Base-by-base conservation (phyloP, 192 early-diverging fungal species). In the Coemansia sp. region DNA sequence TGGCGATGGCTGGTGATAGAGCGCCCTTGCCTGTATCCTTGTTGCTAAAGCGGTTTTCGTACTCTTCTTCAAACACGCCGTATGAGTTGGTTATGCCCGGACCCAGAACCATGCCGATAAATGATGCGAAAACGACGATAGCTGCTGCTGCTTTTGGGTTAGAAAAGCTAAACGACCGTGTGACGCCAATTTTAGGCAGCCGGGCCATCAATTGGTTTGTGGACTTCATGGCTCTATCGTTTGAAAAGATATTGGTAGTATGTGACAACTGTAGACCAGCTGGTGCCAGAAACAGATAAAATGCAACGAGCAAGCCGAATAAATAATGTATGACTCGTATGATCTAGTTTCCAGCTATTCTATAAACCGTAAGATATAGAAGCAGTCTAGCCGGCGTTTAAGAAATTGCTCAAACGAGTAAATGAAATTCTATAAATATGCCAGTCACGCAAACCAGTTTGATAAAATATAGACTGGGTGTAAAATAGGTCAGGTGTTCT, bases 41-140 rank as follows among this genome's bases (percentile, higher is more conserved):
- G 69, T 61, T 71, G 65, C 72, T 80, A 57, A 58, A 80, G 21
- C 53, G 54, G 59, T 71, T 71, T 58, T 80, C 77, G 29, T 80
- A 80, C 23, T 80, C 77, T 22, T 80, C 77, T 21, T 80, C 77
- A 68, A 71, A 80, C 12, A 80, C 57, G 16, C 77, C 77, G 27
- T 80, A 80, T 25, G 77, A 80, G 69, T 80, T 80, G 56, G 77
- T 80, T 27, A 73, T 60, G 4, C 77, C 77, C 2, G 77, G 51
- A 2, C 68, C 77, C 9, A 80, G 62, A 49, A 80, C 71, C 77
- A 80, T 80, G 43, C 77, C 77, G 6, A 71, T 41, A 57, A 80
- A 80, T 8, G 77, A 70, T 5, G 72, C 68, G 3, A 65, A 12
- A 3, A 80, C 77, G 12, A 80, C 77, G 12, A 74, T 61, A 3